Percentiles rank a stretch among this genome's conserved stretches.
These are phyloP conservation scores for Asterochloris sp. DNA, from an alignment of 139 green algal species.

Conservation along the genomic window DNA sequence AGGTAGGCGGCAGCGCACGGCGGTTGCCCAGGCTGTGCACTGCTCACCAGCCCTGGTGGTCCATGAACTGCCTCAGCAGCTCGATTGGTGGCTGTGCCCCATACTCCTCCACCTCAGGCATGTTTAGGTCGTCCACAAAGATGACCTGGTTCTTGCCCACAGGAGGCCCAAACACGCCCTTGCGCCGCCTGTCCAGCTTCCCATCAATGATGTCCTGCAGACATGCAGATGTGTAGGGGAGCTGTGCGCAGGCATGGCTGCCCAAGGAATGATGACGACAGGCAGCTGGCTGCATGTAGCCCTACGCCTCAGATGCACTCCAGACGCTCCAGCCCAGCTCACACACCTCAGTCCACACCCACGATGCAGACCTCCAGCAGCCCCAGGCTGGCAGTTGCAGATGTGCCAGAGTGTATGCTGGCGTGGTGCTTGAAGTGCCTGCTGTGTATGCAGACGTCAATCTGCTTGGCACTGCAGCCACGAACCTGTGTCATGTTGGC, in stretches of 20 bases:
- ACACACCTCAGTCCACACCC: too few species aligned
- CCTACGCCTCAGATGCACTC: too few species aligned
- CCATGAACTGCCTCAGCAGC: constrained; percentile 83
- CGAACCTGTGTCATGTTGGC: constrained; percentile 50
- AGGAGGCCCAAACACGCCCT: constrained; percentile 68
- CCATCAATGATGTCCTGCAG: constrained; percentile 71
- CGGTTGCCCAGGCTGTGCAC: neutral
- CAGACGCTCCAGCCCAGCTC: too few species aligned
- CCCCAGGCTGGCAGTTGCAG: too few species aligned
- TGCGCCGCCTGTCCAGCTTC: constrained; percentile 84
- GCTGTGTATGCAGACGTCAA: too few species aligned
- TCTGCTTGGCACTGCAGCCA: neutral
- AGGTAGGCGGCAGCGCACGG: neutral
- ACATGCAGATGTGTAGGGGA: neutral
- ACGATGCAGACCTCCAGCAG: too few species aligned
- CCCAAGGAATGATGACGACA: too few species aligned
- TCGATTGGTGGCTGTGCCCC: constrained; percentile 83
- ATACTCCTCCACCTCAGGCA: constrained; percentile 79
- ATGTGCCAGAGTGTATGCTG: too few species aligned
- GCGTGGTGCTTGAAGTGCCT: too few species aligned
- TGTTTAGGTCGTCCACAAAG: constrained; percentile 91
- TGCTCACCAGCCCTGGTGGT: constrained; percentile 31
- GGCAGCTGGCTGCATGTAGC: too few species aligned
- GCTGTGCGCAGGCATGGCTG: too few species aligned
- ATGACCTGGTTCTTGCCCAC: constrained; percentile 79